Evolutionary conservation across 2,329 filamentous ascomycete genomes (phyloP).

Genomic region (Lecanicillium sp.): DNA sequence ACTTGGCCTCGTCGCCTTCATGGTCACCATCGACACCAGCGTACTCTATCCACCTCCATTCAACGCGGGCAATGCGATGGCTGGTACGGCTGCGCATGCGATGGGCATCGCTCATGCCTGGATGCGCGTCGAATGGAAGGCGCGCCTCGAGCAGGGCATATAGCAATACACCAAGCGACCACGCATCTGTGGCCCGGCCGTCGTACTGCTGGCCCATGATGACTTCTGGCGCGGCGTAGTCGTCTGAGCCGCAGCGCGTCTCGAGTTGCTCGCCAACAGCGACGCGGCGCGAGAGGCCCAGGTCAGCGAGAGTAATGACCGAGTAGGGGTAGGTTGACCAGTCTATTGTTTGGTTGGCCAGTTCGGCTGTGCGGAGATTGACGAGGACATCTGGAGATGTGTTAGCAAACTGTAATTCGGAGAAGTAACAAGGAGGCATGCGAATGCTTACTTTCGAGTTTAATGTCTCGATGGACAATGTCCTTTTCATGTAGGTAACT

Average conservation of each 20-base stretch:
- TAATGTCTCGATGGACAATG: conserved; percentile 96
- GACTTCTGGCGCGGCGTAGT: conserved; percentile 94
- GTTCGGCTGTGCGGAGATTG: conserved; percentile 64
- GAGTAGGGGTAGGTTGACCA: conserved; percentile 74
- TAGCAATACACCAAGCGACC: conserved; percentile 87
- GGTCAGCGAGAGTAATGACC: conserved; percentile 80
- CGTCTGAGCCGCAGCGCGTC: conserved; percentile 90
- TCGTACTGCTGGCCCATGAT: conserved; percentile 94
- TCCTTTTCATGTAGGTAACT: conserved; percentile 75
- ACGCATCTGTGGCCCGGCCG: conserved; percentile 83
- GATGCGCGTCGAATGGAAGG: conserved; percentile 84
- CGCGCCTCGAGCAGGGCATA: conserved; percentile 92
- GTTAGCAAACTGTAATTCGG: conserved; percentile 7
- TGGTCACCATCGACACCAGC: conserved; percentile 81
- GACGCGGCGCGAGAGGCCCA: conserved; percentile 82
- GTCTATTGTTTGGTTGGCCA: conserved; percentile 55
- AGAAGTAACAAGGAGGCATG: conserved; percentile 3
- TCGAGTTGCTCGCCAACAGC: conserved; percentile 82
- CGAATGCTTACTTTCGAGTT: conserved; percentile 71
- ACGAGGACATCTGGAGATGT: conserved; percentile 74
- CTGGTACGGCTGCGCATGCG: conserved; percentile 75
- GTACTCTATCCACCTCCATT: conserved; percentile 91
- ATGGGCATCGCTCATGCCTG: conserved; percentile 67
- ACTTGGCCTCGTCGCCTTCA: conserved; percentile 56
- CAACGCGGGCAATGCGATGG: conserved; percentile 89